Evolutionary conservation across 202 grass and related monocot species (phyloP).

Genomic region (Schoenoplectus triqueter): DNA sequence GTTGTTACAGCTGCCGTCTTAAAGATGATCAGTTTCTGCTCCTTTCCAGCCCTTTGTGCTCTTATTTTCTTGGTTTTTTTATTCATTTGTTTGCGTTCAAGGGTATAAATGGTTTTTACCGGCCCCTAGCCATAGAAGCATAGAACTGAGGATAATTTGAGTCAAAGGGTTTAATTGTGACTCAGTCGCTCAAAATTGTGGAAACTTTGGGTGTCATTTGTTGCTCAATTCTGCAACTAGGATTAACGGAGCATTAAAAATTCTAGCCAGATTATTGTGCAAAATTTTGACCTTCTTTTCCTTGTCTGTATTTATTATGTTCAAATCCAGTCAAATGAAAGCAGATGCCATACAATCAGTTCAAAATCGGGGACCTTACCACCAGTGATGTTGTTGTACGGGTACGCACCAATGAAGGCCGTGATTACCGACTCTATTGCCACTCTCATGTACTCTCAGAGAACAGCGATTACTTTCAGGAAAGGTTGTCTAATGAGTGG

Average conservation of each 20-base stretch:
- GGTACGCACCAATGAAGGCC: conserved; percentile 79
- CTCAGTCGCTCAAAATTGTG: not conserved
- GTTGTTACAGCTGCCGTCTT: not conserved
- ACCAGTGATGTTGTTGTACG: conserved; percentile 93
- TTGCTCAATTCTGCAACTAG: not conserved
- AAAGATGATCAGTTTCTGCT: not conserved
- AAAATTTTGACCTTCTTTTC: not conserved
- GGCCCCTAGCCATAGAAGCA: not conserved
- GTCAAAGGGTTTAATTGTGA: not conserved
- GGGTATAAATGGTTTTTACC: not conserved
- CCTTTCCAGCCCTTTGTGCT: not conserved
- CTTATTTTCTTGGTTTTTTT: not conserved
- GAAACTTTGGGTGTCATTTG: not conserved
- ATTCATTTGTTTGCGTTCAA: not conserved
- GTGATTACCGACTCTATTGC: conserved; percentile 92
- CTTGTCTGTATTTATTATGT: not conserved
- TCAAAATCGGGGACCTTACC: conserved; percentile 62
- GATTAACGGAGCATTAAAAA: not conserved
- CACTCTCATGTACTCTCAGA: conserved; percentile 66
- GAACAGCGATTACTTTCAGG: conserved; percentile 76
- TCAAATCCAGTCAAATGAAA: conserved; percentile 4
- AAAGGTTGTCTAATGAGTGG: conserved; percentile 85
- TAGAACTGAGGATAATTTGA: not conserved
- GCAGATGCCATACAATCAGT: not conserved
- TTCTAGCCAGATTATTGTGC: not conserved